A percentile compares a stretch with the other conserved stretches of the same genome.
phyloP scores from a whole-genome alignment of 352 stramenopile species.

The Globisporangium iwayamae region DNA sequence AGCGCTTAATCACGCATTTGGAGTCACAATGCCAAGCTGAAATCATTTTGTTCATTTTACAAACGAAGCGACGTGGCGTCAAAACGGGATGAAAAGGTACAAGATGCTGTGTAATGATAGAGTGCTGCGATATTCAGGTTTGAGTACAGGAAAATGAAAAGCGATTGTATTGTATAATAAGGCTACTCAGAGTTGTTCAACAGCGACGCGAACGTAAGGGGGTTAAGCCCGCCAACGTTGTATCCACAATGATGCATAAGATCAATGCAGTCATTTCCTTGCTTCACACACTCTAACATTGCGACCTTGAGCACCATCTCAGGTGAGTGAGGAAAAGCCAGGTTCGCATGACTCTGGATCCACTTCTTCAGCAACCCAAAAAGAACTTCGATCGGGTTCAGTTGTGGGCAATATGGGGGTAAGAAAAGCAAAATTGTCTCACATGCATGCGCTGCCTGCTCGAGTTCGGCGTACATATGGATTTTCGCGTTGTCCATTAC shows the following conservation, averaged over 20 bases:
- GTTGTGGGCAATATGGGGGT: constrained; percentile 21
- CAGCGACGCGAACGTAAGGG: too few relatives aligned
- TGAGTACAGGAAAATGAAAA: too few relatives aligned
- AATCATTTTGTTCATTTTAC: too few relatives aligned
- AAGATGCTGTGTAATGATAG: too few relatives aligned
- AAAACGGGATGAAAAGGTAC: too few relatives aligned
- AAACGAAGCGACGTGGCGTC: too few relatives aligned
- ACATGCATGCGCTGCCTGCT: background rate
- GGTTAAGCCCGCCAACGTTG: too few relatives aligned
- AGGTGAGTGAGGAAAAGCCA: constrained; percentile 13
- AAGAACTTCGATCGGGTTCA: constrained; percentile 24
- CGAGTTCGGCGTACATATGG: background rate
- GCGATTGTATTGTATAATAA: too few relatives aligned
- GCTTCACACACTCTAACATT: constrained; percentile 16
- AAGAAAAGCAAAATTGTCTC: constrained; percentile 17
- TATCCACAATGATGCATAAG: background rate
- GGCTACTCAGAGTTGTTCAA: background rate
- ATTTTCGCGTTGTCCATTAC: background rate
- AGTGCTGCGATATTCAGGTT: too few relatives aligned
- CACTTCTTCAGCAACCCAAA: constrained; percentile 24
- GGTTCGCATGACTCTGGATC: constrained; percentile 17
- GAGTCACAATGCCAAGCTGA: too few relatives aligned
- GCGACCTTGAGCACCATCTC: constrained; percentile 13
- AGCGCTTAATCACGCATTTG: too few relatives aligned
- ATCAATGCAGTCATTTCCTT: background rate